Base-by-base conservation (phyloP, 2,329 filamentous ascomycete species). In the Aureobasidium sp. region DNA sequence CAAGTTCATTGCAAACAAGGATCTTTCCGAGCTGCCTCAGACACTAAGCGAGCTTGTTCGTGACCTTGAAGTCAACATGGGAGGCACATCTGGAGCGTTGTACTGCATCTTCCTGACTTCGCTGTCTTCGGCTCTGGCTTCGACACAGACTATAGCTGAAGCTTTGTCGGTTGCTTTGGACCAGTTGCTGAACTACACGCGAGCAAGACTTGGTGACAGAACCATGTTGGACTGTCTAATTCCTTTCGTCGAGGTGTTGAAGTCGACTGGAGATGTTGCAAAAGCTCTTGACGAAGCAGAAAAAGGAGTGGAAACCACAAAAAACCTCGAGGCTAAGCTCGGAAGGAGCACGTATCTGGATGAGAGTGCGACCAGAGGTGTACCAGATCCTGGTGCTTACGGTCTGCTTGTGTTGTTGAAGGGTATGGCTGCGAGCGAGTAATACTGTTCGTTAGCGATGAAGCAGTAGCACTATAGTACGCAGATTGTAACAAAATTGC, bases 201-300 rank as follows among this genome's bases (percentile, higher is more conserved):
- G 71, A 23, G 76, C 76, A 11, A 66, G 75, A 29, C 55, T 73
- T 20, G 76, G 75, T 0, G 76, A 78, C 71, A 67, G 76, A 31
- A 78, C 76, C 23, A 73, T 77, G 73, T 75, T 78, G 75, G 76
- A 78, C 69, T 71, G 73, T 51, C 66, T 78, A 66, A 76, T 77
- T 29, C 76, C 76, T 8, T 78, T 76, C 59, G 69, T 76, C 3
- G 71, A 76, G 42, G 71, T 67, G 9, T 66, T 77, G 38, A 65
- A 62, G 27, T 50, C 60, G 33, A 70, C 62, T 23, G 69, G 68
- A 15, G 70, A 74, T 67, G 68, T 63, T 13, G 42, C 66, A 25
- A 53, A 65, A 48, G 76, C 76, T 45, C 54, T 77, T 29, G 66
- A 66, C 33, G 62, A 67, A 54, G 75, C 73, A 27, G 68, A 65